A percentile compares a stretch with the other conserved stretches of the same genome.
These are phyloP conservation scores for Phytophthora litchii DNA, from an alignment of 352 stramenopile genomes.

Conservation along the genomic window DNA sequence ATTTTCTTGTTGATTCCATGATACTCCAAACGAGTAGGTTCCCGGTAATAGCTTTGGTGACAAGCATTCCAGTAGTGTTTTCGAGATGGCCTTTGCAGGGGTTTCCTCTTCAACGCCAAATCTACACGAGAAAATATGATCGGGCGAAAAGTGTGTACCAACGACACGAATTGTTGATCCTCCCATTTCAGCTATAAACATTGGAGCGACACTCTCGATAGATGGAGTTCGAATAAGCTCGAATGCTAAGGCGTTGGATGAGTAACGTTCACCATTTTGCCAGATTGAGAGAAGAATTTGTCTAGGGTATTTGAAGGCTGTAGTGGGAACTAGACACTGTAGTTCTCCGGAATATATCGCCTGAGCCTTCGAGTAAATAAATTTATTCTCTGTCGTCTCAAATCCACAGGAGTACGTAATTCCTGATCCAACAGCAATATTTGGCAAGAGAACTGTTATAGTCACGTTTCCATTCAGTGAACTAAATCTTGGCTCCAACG, in stretches of 20 bases:
- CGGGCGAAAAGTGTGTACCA: slow-evolving; percentile 21
- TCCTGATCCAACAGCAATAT: slow-evolving; percentile 7
- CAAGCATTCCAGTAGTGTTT: slow-evolving; percentile 35
- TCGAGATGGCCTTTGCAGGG: slow-evolving; percentile 19
- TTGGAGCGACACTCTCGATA: slow-evolving; percentile 27
- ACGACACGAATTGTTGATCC: slow-evolving; percentile 25
- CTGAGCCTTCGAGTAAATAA: slow-evolving; percentile 20
- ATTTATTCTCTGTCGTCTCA: not conserved
- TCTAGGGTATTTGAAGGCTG: not conserved
- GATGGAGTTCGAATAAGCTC: slow-evolving; percentile 21
- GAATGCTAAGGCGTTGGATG: slow-evolving; percentile 35
- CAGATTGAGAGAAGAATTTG: slow-evolving; percentile 38
- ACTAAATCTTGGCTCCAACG: slow-evolving; percentile 31
- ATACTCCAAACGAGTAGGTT: slow-evolving; percentile 40
- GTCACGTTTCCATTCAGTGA: slow-evolving; percentile 27
- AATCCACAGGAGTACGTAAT: slow-evolving; percentile 40
- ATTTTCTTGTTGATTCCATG: slow-evolving; percentile 48
- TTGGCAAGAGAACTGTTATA: slow-evolving; percentile 26
- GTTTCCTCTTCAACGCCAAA: slow-evolving; percentile 23
- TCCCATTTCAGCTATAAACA: slow-evolving; percentile 19
- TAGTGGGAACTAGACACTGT: slow-evolving; percentile 9
- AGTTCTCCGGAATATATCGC: slow-evolving; percentile 12
- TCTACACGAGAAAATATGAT: slow-evolving; percentile 22
- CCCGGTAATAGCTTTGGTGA: slow-evolving; percentile 27
- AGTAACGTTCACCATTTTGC: slow-evolving; percentile 39